phyloP scores from a whole-genome alignment of 2,329 filamentous ascomycete genomes.

The Calonectria pauciramosa region DNA sequence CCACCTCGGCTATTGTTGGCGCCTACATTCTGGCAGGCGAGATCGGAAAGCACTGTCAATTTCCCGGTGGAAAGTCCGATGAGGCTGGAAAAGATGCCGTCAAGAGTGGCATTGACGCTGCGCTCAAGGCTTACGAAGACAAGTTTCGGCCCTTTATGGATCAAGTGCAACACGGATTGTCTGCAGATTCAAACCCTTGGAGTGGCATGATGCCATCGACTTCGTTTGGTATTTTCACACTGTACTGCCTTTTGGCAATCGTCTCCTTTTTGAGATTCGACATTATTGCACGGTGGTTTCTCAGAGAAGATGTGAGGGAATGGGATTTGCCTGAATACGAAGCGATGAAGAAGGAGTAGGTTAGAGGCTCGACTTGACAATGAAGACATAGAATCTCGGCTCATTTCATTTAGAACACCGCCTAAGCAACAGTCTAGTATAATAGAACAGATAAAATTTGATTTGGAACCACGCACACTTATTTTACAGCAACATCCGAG shows the following conservation, averaged over 20 bases:
- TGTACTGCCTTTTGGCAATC: constrained; percentile 7
- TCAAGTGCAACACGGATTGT: constrained; percentile 20
- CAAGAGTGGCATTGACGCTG: neutral
- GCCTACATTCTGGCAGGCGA: constrained; percentile 11
- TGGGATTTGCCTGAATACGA: constrained; percentile 24
- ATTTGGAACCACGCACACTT: neutral
- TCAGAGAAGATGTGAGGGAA: constrained; percentile 5
- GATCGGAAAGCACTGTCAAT: neutral
- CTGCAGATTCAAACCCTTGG: constrained; percentile 1
- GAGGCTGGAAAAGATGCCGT: neutral
- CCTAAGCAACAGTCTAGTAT: neutral
- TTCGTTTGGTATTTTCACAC: neutral
- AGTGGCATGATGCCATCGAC: constrained; percentile 15
- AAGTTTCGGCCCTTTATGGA: constrained; percentile 23
- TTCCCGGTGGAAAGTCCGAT: accelerated
- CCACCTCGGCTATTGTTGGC: constrained; percentile 3
- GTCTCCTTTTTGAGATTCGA: constrained; percentile 14
- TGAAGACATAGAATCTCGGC: neutral
- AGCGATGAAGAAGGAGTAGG: constrained; percentile 7
- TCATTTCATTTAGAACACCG: neutral
- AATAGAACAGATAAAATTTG: neutral
- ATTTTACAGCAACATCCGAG: neutral
- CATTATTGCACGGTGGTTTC: constrained; percentile 9
- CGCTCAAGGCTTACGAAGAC: constrained; percentile 12
- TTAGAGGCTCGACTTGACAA: neutral